Base-by-base conservation (phyloP, 352 stramenopile genomes). In the Phytophthora agathidicida region DNA sequence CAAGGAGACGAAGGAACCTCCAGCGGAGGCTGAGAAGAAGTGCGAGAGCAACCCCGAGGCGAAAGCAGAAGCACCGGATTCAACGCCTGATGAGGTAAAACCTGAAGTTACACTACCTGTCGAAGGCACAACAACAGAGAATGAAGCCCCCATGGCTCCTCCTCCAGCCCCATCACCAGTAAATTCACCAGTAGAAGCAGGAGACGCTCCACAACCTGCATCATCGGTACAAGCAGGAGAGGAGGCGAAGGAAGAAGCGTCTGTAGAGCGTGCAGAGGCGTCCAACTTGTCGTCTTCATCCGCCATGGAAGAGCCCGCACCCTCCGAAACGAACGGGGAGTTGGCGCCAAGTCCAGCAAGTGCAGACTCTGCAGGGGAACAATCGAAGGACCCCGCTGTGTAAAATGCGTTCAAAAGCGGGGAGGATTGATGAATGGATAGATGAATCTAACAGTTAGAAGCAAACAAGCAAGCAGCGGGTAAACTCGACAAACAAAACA, bases 371-470 rank as follows among this genome's bases (percentile, higher is more conserved):
- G 20, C 44, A 24, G 19, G 49, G 20, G 33, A 54, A 16, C 35
- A 35, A 17, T 46, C 45, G 6, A 56, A 62, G 36, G 41, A 61
- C 22, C 43, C 60, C 33, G 47, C 60, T 57, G 43, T 59, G 36
- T 77, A 53, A 46, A 73, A 39, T 47, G 26, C 37, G n/a, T 57
- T 4, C 7, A 41, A 38, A 42, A 32, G 39, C 22, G 33, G 35
- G 27, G 33, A 55, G 26, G 42, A 57, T 55, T 65, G 51, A 57
- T 64, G 46, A 65, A 65, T 68, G 51, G 32, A 61, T 65, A 61
- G 43, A 71, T 53, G 39, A 56, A 60, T 52, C 48, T 45, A 67
- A 69, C 53, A 56, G 38, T 68, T 68, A 72, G 46, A 72, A 64
- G 44, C n/a, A n/a, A n/a, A n/a, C n/a, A n/a, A n/a, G n/a, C n/a